Evolutionary conservation across 306 rosid genomes (phyloP).

Genomic region (Spatholobus suberectus): DNA sequence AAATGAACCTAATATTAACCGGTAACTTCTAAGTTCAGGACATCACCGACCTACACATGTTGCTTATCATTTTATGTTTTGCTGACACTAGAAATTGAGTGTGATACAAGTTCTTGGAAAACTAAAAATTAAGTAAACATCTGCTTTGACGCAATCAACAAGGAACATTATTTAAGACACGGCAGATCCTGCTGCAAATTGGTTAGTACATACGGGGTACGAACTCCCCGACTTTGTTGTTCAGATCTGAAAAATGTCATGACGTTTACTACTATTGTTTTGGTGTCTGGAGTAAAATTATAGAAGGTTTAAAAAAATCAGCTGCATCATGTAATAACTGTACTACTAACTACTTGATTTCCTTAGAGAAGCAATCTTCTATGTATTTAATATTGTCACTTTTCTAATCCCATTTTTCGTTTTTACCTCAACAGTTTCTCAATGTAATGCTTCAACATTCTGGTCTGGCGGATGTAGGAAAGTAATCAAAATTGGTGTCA

Average conservation of each 20-base stretch:
- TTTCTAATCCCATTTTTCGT: conserved; percentile 42
- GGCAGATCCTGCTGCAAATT: conserved; percentile 23
- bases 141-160: conserved; percentile 32
- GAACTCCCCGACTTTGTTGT: conserved; percentile 14
- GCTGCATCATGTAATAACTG: background rate
- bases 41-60: conserved; percentile 38
- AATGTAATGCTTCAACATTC: conserved; percentile 49
- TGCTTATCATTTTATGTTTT: conserved; percentile 18
- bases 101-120: conserved; percentile 16
- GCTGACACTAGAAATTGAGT: conserved; percentile 33
- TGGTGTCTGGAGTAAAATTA: background rate
- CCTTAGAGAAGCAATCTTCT: conserved; percentile 12
- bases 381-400: conserved; percentile 13
- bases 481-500: conserved; percentile 51
- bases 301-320: conserved; percentile 1
- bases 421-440: conserved; percentile 47
- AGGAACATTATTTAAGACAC: conserved; percentile 22
- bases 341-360: conserved; percentile 8
- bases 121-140: conserved; percentile 17
- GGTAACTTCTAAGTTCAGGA: conserved; percentile 11
- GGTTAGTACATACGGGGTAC: background rate
- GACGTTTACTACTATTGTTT: background rate
- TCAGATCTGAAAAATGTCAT: conserved; percentile 22
- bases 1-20: conserved; percentile 28
- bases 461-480: conserved; percentile 56